These are phyloP conservation scores for Fusarium solani-melongenae DNA, from an alignment of 2,329 filamentous ascomycete species.

Conservation along the genomic window DNA sequence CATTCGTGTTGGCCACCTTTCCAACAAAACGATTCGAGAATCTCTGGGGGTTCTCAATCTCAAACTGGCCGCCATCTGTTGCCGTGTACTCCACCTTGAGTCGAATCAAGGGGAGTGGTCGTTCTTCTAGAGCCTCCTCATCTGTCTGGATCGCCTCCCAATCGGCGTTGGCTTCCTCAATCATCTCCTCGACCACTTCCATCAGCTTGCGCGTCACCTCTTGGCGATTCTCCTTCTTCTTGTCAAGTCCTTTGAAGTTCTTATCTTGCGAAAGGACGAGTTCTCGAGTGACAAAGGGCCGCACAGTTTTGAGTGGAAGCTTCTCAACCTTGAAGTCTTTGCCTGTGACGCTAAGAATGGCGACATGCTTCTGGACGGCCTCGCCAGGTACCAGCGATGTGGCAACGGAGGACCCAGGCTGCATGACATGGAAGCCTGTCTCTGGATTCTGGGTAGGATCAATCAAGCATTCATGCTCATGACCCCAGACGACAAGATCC, in stretches of 20 bases:
- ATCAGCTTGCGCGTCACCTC: constrained; percentile 83
- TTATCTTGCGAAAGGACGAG: constrained; percentile 81
- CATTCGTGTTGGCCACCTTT: constrained; percentile 93
- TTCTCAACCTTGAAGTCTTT: constrained; percentile 84
- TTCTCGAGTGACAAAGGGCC: constrained; percentile 90
- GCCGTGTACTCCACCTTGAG: constrained; percentile 92
- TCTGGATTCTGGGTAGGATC: constrained; percentile 85
- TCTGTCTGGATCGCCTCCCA: constrained; percentile 84
- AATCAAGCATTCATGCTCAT: constrained; percentile 96
- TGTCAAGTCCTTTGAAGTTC: constrained; percentile 80
- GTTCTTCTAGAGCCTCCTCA: constrained; percentile 66
- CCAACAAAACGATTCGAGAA: constrained; percentile 93
- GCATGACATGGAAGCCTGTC: constrained; percentile 94
- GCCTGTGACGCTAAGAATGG: constrained; percentile 85
- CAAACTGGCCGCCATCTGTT: constrained; percentile 85
- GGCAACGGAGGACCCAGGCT: constrained; percentile 94
- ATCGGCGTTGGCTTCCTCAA: constrained; percentile 82
- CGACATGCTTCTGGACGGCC: constrained; percentile 89
- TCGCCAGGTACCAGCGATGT: constrained; percentile 93
- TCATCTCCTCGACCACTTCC: constrained; percentile 84
- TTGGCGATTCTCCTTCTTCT: constrained; percentile 83
- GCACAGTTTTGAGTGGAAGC: constrained; percentile 85
- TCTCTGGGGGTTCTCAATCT: constrained; percentile 93
- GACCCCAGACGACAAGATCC: constrained; percentile 94
- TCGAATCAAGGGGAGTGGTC: constrained; percentile 85